Evolutionary conservation across 1,284 basidiomycete genomes (phyloP).

Genomic region (Anthracocystis walkeri): DNA sequence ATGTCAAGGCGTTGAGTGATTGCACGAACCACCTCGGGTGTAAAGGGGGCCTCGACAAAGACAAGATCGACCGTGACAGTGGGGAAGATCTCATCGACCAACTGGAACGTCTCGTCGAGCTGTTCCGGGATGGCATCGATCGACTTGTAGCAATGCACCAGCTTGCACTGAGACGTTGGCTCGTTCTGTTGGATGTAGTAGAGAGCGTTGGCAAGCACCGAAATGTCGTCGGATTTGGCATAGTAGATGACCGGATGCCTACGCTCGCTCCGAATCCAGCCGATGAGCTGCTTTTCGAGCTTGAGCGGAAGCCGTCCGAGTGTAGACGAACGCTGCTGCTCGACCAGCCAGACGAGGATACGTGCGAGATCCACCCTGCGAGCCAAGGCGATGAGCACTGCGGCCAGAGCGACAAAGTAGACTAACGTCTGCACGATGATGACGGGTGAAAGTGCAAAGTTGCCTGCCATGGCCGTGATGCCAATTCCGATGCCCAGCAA

Average conservation of each 20-base stretch:
- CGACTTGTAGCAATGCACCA: conserved; percentile 76
- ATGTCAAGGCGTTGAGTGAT: conserved; percentile 38
- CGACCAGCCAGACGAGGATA: conserved; percentile 76
- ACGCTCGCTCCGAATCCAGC: conserved; percentile 73
- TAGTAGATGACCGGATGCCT: conserved; percentile 72
- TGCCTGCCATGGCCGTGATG: conserved; percentile 73
- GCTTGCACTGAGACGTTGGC: conserved; percentile 77
- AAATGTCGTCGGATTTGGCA: conserved; percentile 69
- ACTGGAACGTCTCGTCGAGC: conserved; percentile 66
- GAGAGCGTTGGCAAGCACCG: conserved; percentile 76
- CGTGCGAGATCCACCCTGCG: conserved; percentile 74
- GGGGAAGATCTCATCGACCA: conserved; percentile 60
- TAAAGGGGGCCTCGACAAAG: conserved; percentile 57
- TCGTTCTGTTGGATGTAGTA: conserved; percentile 77
- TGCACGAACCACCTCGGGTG: conserved; percentile 36
- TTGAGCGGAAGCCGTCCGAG: conserved; percentile 16
- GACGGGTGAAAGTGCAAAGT: conserved; percentile 71
- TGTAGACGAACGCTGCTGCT: conserved; percentile 72
- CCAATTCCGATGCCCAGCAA: conserved; percentile 74
- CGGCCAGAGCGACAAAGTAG: conserved; percentile 70
- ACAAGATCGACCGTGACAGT: conserved; percentile 59
- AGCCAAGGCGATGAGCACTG: conserved; percentile 72
- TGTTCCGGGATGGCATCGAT: conserved; percentile 71
- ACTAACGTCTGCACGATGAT: conserved; percentile 73
- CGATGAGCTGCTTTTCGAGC: conserved; percentile 72